Conservation (phyloP, 108 stramenopile genomes). For the Stephanodiscus minutulus region DNA sequence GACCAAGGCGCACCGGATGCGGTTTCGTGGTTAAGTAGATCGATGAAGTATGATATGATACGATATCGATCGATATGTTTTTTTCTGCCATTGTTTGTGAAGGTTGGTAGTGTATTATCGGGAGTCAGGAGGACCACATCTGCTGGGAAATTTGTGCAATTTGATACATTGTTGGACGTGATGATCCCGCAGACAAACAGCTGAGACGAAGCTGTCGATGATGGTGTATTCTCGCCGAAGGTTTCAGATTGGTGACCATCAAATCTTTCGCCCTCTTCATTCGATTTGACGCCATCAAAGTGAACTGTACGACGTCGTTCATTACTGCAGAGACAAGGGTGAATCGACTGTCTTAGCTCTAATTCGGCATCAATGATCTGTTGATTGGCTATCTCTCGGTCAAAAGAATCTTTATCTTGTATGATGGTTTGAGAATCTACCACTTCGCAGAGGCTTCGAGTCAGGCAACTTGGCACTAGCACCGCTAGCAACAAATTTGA, state of each 20-base stretch:
- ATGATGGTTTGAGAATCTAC: not conserved
- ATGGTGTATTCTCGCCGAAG: not conserved
- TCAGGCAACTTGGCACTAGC: constrained; percentile 19
- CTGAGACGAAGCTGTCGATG: not conserved
- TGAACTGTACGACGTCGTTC: not conserved
- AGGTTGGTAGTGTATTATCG: not conserved
- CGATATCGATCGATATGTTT: not conserved
- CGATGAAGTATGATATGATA: constrained; percentile 34
- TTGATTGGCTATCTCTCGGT: not conserved
- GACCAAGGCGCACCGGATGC: constrained; percentile 58
- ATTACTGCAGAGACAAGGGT: constrained; percentile 16
- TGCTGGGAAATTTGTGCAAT: constrained; percentile 24
- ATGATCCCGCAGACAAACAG: constrained; percentile 18
- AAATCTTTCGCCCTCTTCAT: constrained; percentile 2
- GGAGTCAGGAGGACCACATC: constrained; percentile 22
- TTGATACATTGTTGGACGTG: constrained; percentile 12
- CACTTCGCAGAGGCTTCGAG: constrained; percentile 8
- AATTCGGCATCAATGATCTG: constrained; percentile 13
- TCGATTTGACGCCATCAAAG: not conserved
- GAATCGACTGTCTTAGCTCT: constrained; percentile 37
- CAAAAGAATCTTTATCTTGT: not conserved
- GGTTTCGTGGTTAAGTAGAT: constrained; percentile 47
- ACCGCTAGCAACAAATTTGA: not conserved
- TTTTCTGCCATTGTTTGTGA: not conserved
- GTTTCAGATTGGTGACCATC: not conserved